Evolutionary conservation across 176 grass and related monocot genomes (phyloP).

Genomic region (Melocanna baccifera): DNA sequence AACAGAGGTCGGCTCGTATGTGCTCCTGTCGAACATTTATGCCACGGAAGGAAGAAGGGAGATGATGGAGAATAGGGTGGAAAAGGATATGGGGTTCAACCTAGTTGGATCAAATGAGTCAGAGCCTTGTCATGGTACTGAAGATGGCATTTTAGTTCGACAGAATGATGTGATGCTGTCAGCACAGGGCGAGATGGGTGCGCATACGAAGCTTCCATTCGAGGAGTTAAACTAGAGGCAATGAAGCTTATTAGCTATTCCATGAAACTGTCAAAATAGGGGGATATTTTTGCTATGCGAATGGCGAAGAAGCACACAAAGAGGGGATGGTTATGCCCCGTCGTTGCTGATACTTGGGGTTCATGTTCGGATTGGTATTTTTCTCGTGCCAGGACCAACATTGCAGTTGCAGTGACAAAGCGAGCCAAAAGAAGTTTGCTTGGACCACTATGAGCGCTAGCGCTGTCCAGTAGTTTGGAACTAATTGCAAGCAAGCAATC

Average conservation of each 20-base stretch:
- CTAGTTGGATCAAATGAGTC: neutral
- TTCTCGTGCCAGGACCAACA: neutral
- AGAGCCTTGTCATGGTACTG: neutral
- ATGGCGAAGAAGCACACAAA: neutral
- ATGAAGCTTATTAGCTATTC: neutral
- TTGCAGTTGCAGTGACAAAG: neutral
- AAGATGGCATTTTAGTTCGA: neutral
- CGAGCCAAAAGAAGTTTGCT: neutral
- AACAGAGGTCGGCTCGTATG: slow-evolving; percentile 44
- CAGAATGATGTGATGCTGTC: slow-evolving; percentile 26
- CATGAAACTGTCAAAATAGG: neutral
- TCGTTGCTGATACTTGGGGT: neutral
- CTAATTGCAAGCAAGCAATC: neutral
- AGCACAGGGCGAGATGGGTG: slow-evolving; percentile 36
- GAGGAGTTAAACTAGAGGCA: neutral
- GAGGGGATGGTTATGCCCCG: neutral
- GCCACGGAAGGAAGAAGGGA: slow-evolving; percentile 47
- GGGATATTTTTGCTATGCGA: neutral
- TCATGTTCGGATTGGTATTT: neutral
- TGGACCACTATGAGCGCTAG: neutral
- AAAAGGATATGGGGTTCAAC: slow-evolving; percentile 41
- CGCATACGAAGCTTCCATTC: slow-evolving; percentile 27
- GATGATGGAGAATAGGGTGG: slow-evolving; percentile 32
- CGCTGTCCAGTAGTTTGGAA: neutral
- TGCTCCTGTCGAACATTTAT: slow-evolving; percentile 61